A percentile compares a stretch with the other conserved stretches of the same genome.
Evolutionary conservation across 768 basidiomycete species (phyloP).

Genomic region (Punctularia strigosozonata): DNA sequence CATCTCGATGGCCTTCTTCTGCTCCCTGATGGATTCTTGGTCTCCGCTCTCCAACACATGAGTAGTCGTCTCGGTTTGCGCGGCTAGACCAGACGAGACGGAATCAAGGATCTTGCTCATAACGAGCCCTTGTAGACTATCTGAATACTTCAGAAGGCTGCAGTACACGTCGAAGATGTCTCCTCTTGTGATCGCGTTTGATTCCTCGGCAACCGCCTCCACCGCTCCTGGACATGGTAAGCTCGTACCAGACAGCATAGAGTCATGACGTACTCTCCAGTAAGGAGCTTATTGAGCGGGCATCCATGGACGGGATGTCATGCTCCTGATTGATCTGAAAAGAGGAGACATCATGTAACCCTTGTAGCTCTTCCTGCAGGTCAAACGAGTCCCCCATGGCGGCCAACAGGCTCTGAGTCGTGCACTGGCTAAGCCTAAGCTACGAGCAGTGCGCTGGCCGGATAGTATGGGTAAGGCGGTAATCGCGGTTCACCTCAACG

Average conservation of each 20-base stretch:
- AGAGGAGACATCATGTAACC: constrained; percentile 42
- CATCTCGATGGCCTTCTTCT: constrained; percentile 75
- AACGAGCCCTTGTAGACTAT: constrained; percentile 44
- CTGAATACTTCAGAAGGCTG: constrained; percentile 67
- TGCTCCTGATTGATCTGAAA: constrained; percentile 65
- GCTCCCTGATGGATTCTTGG: constrained; percentile 43
- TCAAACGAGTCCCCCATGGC: constrained; percentile 43
- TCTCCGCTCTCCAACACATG: constrained; percentile 63
- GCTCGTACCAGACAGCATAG: constrained; percentile 1
- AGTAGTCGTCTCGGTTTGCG: constrained; percentile 61
- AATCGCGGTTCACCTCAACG: too few species aligned
- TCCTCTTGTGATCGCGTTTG: constrained; percentile 56
- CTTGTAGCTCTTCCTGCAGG: constrained; percentile 67
- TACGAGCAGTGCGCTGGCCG: too few species aligned
- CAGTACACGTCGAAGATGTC: constrained; percentile 76
- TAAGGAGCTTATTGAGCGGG: constrained; percentile 27
- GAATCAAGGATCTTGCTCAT: constrained; percentile 88
- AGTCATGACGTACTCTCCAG: constrained; percentile 39
- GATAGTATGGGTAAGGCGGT: too few species aligned
- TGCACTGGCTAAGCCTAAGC: too few species aligned
- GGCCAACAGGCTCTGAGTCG: not conserved
- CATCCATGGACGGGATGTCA: constrained; percentile 46
- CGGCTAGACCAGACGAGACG: constrained; percentile 60
- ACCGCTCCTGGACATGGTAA: constrained; percentile 49
- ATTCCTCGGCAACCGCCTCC: constrained; percentile 63